phyloP scores from a whole-genome alignment of 1,284 basidiomycete species.

The Vanrija sp. region DNA sequence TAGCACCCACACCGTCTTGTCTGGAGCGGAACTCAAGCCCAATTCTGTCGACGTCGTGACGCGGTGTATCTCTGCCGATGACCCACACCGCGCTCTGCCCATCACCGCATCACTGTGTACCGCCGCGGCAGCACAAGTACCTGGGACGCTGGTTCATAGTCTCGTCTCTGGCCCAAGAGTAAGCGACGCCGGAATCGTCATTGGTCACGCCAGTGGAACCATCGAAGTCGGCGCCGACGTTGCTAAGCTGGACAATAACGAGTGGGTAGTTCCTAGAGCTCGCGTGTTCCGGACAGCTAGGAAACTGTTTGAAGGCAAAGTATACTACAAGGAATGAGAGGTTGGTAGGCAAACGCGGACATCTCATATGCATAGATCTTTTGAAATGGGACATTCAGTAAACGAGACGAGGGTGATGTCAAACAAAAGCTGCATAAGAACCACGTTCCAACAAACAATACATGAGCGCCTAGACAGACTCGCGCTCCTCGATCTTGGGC shows the following conservation, averaged over 20 bases:
- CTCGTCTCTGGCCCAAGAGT: constrained; percentile 34
- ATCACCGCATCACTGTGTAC: constrained; percentile 70
- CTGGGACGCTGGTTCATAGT: constrained; percentile 56
- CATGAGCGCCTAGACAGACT: too few relatives aligned
- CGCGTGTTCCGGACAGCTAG: constrained; percentile 64
- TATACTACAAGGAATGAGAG: constrained; percentile 51
- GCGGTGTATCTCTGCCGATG: constrained; percentile 66
- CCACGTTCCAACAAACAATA: too few relatives aligned
- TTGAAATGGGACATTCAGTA: too few relatives aligned
- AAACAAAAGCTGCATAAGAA: too few relatives aligned
- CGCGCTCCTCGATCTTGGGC: background rate
- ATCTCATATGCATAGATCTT: too few relatives aligned
- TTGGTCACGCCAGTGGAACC: constrained; percentile 62
- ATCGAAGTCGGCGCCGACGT: constrained; percentile 61
- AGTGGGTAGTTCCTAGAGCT: constrained; percentile 54
- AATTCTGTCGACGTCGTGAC: constrained; percentile 56
- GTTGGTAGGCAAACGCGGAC: too few relatives aligned
- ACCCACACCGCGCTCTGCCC: constrained; percentile 66
- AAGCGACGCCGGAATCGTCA: constrained; percentile 47
- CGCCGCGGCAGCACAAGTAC: constrained; percentile 60
- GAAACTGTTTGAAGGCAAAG: constrained; percentile 63
- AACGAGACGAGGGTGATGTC: too few relatives aligned
- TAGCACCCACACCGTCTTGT: constrained; percentile 12
- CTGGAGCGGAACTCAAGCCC: constrained; percentile 25
- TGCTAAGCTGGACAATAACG: constrained; percentile 48